Evolutionary conservation across 345 rosid genomes (phyloP), one percentile per base, ranked within the genome.

Genomic region (Arabis alpina): DNA sequence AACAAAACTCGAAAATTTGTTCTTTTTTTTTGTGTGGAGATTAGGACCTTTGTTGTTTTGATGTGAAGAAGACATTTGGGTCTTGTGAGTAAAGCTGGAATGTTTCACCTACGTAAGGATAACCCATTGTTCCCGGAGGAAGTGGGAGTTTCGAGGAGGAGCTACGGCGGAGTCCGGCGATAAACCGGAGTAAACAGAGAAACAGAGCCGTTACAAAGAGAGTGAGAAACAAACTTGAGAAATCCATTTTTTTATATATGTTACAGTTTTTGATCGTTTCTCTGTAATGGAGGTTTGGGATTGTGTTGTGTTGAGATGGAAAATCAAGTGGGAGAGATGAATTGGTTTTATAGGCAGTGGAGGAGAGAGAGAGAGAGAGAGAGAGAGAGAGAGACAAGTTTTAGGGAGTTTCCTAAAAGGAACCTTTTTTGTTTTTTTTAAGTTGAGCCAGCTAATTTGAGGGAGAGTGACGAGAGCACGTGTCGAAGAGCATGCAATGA

Each of bases 111-210:
- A 92, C 68, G 64, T 85, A 92, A 49, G 98, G 94, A 80, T 83
- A 92, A 8, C 98, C 98, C 74, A 89, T 12, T 48, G 96, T 67
- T 61, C 98, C 98, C 0, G 98, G 98, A 54, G 98, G 98, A 43
- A 92, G 92, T 25, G 93, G 91, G n/a, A 84, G 80, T 1, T 52
- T 19, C 6, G 75, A 41, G 65, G 74, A 63, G 66, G 71, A 68
- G 68, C 58, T 54, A 61, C 74, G 58, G 37, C 41, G 62, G 37
- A 52, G 4, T 12, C 73, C 78, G 25, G 75, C 70, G 71, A 73
- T 61, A 16, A 15, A 71, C 10, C 45, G 63, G 71, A 84, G 61
- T 67, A 80, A 75, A 25, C 65, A 70, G 15, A 81, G 15, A 66
- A 85, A 60, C 61, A 77, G 25, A 70, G 76, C 32, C 48, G 79